These are phyloP conservation scores for Chlorella vulgaris DNA, from an alignment of 139 green algal genomes.

Conservation along the genomic window DNA sequence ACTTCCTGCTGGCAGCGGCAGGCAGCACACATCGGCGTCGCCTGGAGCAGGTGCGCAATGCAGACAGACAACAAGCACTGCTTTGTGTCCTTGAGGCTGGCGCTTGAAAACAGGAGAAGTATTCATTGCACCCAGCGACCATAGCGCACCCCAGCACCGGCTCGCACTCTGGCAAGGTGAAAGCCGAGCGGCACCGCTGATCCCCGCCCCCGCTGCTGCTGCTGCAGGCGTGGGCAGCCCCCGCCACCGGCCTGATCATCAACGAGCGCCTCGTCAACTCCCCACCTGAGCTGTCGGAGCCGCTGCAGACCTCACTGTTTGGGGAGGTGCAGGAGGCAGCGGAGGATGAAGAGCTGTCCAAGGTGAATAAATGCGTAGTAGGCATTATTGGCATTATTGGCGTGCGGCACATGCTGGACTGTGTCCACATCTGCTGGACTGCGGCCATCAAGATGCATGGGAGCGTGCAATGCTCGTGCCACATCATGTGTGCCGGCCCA, in stretches of 20 bases:
- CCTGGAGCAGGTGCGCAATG: conserved; percentile 43
- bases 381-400: no score
- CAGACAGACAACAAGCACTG: no score
- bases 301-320: conserved; percentile 83
- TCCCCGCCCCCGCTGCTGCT: neutral
- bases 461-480: neutral
- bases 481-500: no score
- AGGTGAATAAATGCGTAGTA: conserved; percentile 19
- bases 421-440: no score
- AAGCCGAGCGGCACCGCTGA: no score
- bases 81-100: no score
- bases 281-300: conserved; percentile 80
- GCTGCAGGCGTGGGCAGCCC: conserved; percentile 52
- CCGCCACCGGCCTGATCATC: conserved; percentile 74
- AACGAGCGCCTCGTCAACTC: conserved; percentile 91
- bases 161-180: no score
- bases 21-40: conserved; percentile 19
- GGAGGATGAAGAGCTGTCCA: conserved; percentile 64
- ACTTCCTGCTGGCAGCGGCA: conserved; percentile 58
- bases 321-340: conserved; percentile 74
- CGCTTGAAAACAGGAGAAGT: no score
- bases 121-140: neutral
- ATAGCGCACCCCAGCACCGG: no score
- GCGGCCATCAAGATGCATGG: no score
- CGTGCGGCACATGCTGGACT: no score